These are phyloP conservation scores for Dryas octopetala DNA, from an alignment of 306 rosid genomes.

Conservation along the genomic window DNA sequence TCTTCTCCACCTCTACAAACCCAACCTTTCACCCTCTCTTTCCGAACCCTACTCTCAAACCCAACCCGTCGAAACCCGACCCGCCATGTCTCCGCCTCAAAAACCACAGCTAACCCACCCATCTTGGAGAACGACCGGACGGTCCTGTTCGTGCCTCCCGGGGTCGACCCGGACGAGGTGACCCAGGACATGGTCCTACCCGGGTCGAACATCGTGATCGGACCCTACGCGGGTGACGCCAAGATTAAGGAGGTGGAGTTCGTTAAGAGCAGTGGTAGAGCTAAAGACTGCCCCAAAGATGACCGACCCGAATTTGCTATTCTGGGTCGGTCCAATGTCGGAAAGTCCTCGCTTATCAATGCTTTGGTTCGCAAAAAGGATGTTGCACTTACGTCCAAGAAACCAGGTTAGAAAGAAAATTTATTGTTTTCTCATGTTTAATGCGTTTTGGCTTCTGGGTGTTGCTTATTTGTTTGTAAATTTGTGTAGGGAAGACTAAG, in stretches of 20 bases:
- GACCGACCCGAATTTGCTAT: constrained; percentile 79
- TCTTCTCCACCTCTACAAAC: constrained; percentile 17
- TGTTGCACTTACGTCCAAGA: constrained; percentile 89
- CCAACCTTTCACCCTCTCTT: constrained; percentile 26
- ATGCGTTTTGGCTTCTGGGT: neutral
- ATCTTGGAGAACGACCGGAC: constrained; percentile 31
- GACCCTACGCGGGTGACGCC: constrained; percentile 88
- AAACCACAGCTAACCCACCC: constrained; percentile 27
- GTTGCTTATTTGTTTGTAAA: constrained; percentile 1
- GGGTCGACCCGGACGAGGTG: constrained; percentile 56
- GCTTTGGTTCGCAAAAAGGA: constrained; percentile 84
- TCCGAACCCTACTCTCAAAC: constrained; percentile 35
- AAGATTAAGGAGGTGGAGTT: constrained; percentile 74
- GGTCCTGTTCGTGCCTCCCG: constrained; percentile 72
- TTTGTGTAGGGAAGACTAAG: constrained; percentile 80
- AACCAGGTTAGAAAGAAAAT: constrained; percentile 57
- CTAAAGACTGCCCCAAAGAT: constrained; percentile 77
- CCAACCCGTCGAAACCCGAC: constrained; percentile 25
- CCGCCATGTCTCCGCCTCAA: constrained; percentile 44
- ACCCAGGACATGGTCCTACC: constrained; percentile 68
- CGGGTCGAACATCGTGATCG: constrained; percentile 73
- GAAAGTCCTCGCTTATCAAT: constrained; percentile 91
- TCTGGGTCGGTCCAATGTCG: constrained; percentile 91
- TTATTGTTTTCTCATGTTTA: neutral
- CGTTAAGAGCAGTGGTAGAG: constrained; percentile 73